phyloP scores from a whole-genome alignment of 495 filamentous ascomycete genomes.

The Talaromyces liani region DNA sequence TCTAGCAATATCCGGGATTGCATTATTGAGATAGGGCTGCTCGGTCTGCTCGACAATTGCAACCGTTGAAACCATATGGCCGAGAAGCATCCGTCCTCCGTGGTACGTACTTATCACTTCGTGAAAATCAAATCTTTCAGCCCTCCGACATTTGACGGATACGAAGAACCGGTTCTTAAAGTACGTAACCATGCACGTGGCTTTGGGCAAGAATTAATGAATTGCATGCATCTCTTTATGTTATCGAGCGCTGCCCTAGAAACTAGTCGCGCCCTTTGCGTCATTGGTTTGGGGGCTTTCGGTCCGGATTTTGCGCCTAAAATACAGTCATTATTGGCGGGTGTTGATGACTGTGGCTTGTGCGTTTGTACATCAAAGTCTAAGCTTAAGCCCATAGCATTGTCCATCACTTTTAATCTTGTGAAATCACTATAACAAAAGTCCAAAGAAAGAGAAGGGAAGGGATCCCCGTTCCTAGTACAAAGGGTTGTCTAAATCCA shows the following conservation, averaged over 20 bases:
- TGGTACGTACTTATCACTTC: neutral
- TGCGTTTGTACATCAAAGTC: too few relatives aligned
- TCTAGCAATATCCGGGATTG: neutral
- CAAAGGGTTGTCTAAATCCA: too few relatives aligned
- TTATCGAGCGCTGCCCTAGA: neutral
- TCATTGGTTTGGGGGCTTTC: too few relatives aligned
- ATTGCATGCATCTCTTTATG: neutral
- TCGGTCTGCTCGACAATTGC: neutral
- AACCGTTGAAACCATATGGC: neutral
- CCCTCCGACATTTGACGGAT: neutral
- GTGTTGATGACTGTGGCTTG: too few relatives aligned
- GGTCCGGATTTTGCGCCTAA: too few relatives aligned
- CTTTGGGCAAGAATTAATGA: neutral
- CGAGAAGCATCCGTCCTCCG: neutral
- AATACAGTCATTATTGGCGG: too few relatives aligned
- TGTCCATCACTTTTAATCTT: too few relatives aligned
- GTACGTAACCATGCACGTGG: neutral
- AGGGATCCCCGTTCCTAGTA: too few relatives aligned
- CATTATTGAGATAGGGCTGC: neutral
- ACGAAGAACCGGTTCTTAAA: neutral
- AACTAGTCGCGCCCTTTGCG: neutral
- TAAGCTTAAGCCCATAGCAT: too few relatives aligned
- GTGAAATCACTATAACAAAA: too few relatives aligned
- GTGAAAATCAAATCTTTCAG: neutral
- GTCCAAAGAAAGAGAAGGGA: too few relatives aligned